phyloP scores from a whole-genome alignment of 805 yeast species.

The Ogataea nakhonphanomensis region DNA sequence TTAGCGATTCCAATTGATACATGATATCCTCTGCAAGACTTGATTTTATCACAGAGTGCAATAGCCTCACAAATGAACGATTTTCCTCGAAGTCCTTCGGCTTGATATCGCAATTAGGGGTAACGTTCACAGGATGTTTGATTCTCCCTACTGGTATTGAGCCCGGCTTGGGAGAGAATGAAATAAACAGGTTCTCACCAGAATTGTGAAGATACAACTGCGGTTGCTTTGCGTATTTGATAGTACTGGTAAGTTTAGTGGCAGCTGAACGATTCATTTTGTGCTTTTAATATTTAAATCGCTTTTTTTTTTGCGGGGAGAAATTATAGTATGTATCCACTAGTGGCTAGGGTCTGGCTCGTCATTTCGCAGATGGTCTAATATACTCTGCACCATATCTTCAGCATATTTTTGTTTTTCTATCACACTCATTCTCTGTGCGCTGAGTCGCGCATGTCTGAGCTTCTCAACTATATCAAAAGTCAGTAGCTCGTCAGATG shows the following conservation, averaged over 20 bases:
- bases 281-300: too few species aligned
- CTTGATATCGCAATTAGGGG: conserved; percentile 12
- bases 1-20: conserved; percentile 53
- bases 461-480: too few species aligned
- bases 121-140: background rate
- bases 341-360: too few species aligned
- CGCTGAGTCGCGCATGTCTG: too few species aligned
- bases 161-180: conserved; percentile 30
- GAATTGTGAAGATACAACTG: conserved; percentile 28
- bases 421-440: too few species aligned
- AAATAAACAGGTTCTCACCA: conserved; percentile 19
- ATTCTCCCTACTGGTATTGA: conserved; percentile 26
- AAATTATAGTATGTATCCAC: background rate
- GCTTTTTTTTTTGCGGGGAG: conserved; percentile 7
- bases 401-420: too few species aligned
- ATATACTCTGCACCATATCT: too few species aligned
- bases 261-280: conserved; percentile 13
- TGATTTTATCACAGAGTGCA: conserved; percentile 25
- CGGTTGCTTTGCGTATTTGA: conserved; percentile 24
- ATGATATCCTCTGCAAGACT: conserved; percentile 44
- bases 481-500: too few species aligned
- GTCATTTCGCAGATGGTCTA: too few species aligned
- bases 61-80: conserved; percentile 19
- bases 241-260: conserved; percentile 20
- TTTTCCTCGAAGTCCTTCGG: conserved; percentile 28